These are phyloP conservation scores for Arthrobotrys entomopaga DNA, from an alignment of 2,329 filamentous ascomycete genomes.

Conservation along the genomic window DNA sequence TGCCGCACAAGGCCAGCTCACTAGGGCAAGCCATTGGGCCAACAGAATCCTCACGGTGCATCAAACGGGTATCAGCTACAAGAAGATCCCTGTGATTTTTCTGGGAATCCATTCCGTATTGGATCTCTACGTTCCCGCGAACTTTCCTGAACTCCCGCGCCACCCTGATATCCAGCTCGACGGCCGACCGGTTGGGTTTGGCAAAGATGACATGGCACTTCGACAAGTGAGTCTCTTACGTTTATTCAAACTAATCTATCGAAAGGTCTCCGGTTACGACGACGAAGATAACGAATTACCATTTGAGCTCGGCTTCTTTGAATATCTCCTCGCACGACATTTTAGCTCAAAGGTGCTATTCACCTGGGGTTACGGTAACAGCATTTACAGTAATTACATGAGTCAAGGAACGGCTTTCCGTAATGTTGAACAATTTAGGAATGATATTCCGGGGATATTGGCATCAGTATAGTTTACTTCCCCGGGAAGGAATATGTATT, in stretches of 20 bases:
- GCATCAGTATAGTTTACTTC: background rate
- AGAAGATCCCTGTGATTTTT: slow-evolving; percentile 24
- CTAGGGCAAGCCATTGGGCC: background rate
- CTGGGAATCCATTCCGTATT: slow-evolving; percentile 33
- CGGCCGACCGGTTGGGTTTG: slow-evolving; percentile 8
- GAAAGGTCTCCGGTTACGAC: background rate
- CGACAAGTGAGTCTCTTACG: slow-evolving; percentile 16
- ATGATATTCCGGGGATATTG: slow-evolving; percentile 27
- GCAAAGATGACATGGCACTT: slow-evolving; percentile 5
- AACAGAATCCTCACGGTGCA: background rate
- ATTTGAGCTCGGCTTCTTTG: slow-evolving; percentile 45
- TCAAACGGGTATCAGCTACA: slow-evolving; percentile 13
- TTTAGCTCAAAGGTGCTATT: slow-evolving; percentile 30
- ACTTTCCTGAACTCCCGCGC: background rate
- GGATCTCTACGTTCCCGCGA: slow-evolving; percentile 18
- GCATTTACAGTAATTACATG: slow-evolving; percentile 30
- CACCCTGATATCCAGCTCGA: slow-evolving; percentile 18
- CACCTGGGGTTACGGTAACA: slow-evolving; percentile 31
- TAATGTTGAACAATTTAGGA: slow-evolving; percentile 15
- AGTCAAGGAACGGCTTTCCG: slow-evolving; percentile 26
- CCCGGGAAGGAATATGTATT: no score
- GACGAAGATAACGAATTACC: slow-evolving; percentile 12
- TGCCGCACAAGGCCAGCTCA: slow-evolving; percentile 17
- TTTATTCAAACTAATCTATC: slow-evolving; percentile 17
- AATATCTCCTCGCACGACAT: slow-evolving; percentile 22